Evolutionary conservation across 2,329 filamentous ascomycete species (phyloP).

Genomic region (Mariannaea elegans): DNA sequence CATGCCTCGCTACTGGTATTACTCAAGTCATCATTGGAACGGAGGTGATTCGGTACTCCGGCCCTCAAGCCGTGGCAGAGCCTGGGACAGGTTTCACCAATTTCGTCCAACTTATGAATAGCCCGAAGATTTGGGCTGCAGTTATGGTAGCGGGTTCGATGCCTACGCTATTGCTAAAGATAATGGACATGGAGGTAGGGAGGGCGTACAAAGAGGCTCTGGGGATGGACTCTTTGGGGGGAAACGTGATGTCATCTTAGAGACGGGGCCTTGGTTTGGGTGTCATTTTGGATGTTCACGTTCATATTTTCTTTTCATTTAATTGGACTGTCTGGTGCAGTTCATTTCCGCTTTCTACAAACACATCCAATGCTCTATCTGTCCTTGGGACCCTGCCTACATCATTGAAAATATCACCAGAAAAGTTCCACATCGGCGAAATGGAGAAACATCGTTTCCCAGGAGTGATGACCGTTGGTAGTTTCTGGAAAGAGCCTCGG

Average conservation of each 20-base stretch:
- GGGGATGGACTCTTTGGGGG: background rate
- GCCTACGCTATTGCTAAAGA: constrained; percentile 24
- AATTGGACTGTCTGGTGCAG: background rate
- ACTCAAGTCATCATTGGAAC: constrained; percentile 24
- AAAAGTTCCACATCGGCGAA: constrained; percentile 5
- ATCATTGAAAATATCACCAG: constrained; percentile 11
- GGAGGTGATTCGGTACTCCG: constrained; percentile 23
- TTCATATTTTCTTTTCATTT: background rate
- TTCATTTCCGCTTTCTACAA: background rate
- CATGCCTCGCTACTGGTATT: constrained; percentile 14
- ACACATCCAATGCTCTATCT: constrained; percentile 10
- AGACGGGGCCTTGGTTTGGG: background rate
- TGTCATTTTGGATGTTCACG: background rate
- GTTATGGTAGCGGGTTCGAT: constrained; percentile 18
- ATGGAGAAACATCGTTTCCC: constrained; percentile 11
- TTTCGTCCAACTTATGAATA: constrained; percentile 26
- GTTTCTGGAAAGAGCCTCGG: constrained; percentile 11
- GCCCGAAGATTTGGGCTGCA: constrained; percentile 28
- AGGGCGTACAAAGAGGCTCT: background rate
- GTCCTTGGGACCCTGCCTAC: background rate
- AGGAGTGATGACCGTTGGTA: background rate
- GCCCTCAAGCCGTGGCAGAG: background rate
- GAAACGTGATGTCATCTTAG: constrained; percentile 1
- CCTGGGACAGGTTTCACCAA: constrained; percentile 31
- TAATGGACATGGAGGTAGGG: constrained; percentile 5